Conservation (phyloP, 2,329 filamentous ascomycete species). For the Xylaria sp. region DNA sequence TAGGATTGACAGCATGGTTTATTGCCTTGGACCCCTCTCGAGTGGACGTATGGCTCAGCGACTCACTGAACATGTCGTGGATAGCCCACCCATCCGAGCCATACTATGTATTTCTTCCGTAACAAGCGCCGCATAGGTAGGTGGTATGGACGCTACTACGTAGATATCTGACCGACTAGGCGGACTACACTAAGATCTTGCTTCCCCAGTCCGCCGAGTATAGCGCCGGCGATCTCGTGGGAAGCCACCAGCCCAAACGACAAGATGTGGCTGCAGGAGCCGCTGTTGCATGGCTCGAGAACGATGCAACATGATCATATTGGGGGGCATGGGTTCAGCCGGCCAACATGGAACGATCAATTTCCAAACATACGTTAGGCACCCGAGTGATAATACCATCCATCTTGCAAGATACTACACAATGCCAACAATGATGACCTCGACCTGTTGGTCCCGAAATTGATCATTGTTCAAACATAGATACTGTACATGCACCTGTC, state of each 20-base stretch:
- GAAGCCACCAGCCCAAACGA: constrained; percentile 29
- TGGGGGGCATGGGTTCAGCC: constrained; percentile 19
- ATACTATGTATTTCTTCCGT: too few relatives aligned
- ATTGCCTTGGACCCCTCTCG: neutral
- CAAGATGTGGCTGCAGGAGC: constrained; percentile 34
- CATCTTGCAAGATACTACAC: neutral
- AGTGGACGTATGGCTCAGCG: neutral
- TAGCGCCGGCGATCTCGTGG: constrained; percentile 27
- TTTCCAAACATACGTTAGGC: neutral
- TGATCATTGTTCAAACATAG: neutral
- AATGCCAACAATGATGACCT: neutral
- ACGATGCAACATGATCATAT: constrained; percentile 31
- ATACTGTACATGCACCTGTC: neutral
- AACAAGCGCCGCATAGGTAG: too few relatives aligned
- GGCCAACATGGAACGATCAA: constrained; percentile 2
- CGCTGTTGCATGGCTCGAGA: constrained; percentile 28
- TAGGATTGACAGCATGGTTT: constrained; percentile 12
- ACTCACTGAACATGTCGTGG: neutral
- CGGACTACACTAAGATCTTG: constrained; percentile 8
- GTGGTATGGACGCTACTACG: too few relatives aligned
- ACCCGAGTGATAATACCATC: neutral
- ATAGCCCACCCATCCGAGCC: neutral
- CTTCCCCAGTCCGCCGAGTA: constrained; percentile 15
- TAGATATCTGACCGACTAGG: neutral
- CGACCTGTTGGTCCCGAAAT: neutral